phyloP scores from a whole-genome alignment of 441 rosid genomes.

The Hura crepitans region DNA sequence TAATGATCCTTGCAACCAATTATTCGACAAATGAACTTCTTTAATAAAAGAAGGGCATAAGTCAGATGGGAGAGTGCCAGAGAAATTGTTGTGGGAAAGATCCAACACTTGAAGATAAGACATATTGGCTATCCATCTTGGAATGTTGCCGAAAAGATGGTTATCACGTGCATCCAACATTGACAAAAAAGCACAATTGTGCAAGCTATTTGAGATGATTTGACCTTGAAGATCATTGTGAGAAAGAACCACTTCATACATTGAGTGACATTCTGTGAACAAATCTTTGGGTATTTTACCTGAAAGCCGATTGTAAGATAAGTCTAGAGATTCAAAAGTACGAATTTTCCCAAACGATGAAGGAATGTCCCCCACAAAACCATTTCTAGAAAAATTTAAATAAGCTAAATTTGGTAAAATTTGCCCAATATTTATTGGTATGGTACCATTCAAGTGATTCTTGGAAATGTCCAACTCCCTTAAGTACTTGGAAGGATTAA shows the following conservation, averaged over 20 bases:
- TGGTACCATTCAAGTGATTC: neutral
- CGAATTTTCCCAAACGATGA: neutral
- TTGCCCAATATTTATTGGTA: neutral
- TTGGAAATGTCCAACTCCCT: constrained; percentile 3
- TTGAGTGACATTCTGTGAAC: neutral
- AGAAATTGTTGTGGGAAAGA: constrained; percentile 16
- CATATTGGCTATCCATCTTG: constrained; percentile 15
- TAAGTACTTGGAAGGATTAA: constrained; percentile 1
- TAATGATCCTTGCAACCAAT: neutral
- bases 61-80: constrained; percentile 8
- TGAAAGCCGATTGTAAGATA: neutral
- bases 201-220: neutral
- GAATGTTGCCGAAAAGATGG: neutral
- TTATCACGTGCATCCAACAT: neutral
- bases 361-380: neutral
- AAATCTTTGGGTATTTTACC: neutral
- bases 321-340: too few relatives aligned
- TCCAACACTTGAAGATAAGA: neutral
- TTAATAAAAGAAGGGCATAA: neutral
- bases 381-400: neutral
- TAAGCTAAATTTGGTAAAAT: neutral
- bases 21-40: constrained; percentile 11
- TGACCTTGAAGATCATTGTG: neutral
- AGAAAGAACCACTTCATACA: neutral
- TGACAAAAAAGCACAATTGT: fast-evolving